Conservation (phyloP, 768 basidiomycete genomes). For the Rossbeevera mucosa region DNA sequence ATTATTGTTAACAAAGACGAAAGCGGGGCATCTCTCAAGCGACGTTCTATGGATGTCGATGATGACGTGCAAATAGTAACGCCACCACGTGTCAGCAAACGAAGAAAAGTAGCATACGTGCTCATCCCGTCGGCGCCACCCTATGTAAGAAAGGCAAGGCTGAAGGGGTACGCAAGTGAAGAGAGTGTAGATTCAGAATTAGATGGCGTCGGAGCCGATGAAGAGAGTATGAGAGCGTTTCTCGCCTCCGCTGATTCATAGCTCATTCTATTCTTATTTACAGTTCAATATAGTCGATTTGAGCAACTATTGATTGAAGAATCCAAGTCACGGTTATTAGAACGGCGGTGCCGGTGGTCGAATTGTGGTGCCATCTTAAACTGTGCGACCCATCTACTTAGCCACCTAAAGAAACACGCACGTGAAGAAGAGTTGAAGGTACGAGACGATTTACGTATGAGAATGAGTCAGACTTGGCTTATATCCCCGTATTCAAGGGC, state of each 20-base stretch:
- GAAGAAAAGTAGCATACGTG: slow-evolving; percentile 26
- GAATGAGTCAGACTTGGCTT: slow-evolving; percentile 2
- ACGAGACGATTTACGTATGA: slow-evolving; percentile 7
- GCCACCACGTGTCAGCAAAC: slow-evolving; percentile 18
- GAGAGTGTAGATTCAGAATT: slow-evolving; percentile 17
- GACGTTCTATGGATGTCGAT: slow-evolving; percentile 12
- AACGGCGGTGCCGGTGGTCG: slow-evolving; percentile 54
- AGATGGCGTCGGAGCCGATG: slow-evolving; percentile 19
- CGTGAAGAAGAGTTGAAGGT: slow-evolving; percentile 29
- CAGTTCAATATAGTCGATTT: slow-evolving; percentile 37
- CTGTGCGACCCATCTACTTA: slow-evolving; percentile 43
- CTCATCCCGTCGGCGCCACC: slow-evolving; percentile 26
- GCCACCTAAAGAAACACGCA: slow-evolving; percentile 45
- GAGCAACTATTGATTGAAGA: slow-evolving; percentile 44
- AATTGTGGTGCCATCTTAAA: slow-evolving; percentile 54
- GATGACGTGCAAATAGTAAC: not conserved
- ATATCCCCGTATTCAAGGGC: slow-evolving; percentile 22
- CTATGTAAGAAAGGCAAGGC: slow-evolving; percentile 17
- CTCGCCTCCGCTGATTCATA: slow-evolving; percentile 17
- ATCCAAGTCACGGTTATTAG: slow-evolving; percentile 45
- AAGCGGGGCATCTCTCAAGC: slow-evolving; percentile 18
- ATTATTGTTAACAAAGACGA: slow-evolving; percentile 7
- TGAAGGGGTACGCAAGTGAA: slow-evolving; percentile 10
- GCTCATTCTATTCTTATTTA: slow-evolving; percentile 25
- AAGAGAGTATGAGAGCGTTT: slow-evolving; percentile 30